Evolutionary conservation across 2,329 filamentous ascomycete genomes (phyloP).

Genomic region (Tolypocladium guangdongense): DNA sequence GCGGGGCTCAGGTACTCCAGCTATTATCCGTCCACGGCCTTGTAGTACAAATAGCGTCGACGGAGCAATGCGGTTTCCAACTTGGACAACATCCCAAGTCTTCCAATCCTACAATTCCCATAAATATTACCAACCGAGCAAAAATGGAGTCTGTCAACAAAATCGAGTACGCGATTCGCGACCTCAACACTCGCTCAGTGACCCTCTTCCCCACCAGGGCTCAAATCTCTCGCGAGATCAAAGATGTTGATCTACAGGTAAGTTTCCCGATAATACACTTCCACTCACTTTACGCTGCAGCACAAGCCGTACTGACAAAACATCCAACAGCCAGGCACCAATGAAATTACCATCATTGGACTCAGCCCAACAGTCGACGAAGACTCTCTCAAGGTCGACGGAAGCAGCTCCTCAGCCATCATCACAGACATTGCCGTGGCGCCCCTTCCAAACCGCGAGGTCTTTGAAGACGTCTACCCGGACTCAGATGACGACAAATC

Average conservation of each 20-base stretch:
- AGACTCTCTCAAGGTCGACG: conserved; percentile 50
- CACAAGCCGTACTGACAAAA: neutral
- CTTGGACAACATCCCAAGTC: too few species aligned
- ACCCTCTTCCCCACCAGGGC: neutral
- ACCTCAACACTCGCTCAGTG: too few species aligned
- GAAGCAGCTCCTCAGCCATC: conserved; percentile 38
- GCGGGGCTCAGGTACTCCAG: too few species aligned
- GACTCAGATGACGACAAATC: conserved; percentile 8
- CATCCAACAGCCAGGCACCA: conserved; percentile 34
- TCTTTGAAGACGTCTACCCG: neutral
- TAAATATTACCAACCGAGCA: too few species aligned
- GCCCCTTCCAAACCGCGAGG: neutral
- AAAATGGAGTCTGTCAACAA: too few species aligned
- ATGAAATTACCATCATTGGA: conserved; percentile 44
- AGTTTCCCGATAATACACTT: neutral
- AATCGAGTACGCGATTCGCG: too few species aligned
- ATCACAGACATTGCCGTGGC: conserved; percentile 41
- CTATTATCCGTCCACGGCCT: too few species aligned
- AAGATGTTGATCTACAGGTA: conserved; percentile 9
- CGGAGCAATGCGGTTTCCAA: too few species aligned
- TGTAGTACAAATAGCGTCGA: too few species aligned
- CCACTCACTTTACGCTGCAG: too few species aligned
- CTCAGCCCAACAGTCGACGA: conserved; percentile 43
- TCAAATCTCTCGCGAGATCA: neutral
- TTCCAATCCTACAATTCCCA: too few species aligned